These are phyloP conservation scores for Cladosporium sp. DNA, from an alignment of 2,329 filamentous ascomycete genomes.

Conservation along the genomic window DNA sequence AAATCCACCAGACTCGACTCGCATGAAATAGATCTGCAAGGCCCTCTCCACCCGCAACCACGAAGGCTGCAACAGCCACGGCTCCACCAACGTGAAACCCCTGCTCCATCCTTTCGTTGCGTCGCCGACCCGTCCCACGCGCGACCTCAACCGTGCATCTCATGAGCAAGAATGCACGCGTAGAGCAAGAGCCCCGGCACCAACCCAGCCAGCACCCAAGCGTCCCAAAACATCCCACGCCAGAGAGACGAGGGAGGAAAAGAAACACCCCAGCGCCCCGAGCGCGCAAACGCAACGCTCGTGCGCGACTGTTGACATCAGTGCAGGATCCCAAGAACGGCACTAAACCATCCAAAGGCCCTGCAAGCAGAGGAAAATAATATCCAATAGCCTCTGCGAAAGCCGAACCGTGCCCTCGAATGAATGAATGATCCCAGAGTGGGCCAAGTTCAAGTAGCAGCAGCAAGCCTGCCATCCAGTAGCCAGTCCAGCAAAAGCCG, in stretches of 20 bases:
- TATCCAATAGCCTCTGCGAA: background rate
- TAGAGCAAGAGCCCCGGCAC: background rate
- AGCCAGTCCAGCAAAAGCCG: too few relatives aligned
- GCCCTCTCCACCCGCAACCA: background rate
- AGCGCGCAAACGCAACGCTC: conserved; percentile 3
- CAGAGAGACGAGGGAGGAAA: background rate
- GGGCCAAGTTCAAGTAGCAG: background rate
- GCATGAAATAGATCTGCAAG: background rate
- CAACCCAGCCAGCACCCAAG: background rate
- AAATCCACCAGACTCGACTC: background rate
- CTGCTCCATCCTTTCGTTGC: background rate
- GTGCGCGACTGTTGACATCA: conserved; percentile 13
- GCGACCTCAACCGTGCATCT: background rate
- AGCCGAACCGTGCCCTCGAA: background rate
- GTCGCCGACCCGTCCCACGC: background rate
- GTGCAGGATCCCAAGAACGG: background rate
- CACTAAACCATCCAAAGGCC: background rate
- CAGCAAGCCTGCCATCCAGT: background rate
- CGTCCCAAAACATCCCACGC: background rate
- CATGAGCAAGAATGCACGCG: background rate
- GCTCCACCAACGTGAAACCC: conserved; percentile 11
- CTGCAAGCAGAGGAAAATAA: background rate
- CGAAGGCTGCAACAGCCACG: background rate
- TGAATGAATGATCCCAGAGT: background rate
- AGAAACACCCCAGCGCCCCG: background rate